phyloP scores from a whole-genome alignment of 1,284 basidiomycete genomes.

The Salmacisia buchloeana region DNA sequence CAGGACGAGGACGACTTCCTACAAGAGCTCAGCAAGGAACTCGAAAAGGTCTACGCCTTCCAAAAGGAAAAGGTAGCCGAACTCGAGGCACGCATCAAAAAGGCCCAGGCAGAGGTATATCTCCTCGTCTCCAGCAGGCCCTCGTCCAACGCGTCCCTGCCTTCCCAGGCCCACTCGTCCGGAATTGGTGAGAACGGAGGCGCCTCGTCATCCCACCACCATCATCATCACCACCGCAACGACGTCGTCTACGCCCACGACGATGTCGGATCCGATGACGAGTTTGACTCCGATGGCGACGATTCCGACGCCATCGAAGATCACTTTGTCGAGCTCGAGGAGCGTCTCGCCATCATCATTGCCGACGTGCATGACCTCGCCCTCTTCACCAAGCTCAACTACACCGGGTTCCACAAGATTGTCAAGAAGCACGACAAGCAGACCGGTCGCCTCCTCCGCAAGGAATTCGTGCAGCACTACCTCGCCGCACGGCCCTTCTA shows the following conservation, averaged over 20 bases:
- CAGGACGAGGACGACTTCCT: constrained; percentile 49
- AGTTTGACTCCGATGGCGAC: constrained; percentile 59
- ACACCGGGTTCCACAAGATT: constrained; percentile 94
- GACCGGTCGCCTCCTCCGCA: constrained; percentile 59
- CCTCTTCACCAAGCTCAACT: constrained; percentile 86
- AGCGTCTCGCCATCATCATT: constrained; percentile 89
- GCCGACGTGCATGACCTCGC: constrained; percentile 98
- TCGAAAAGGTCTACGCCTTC: constrained; percentile 94
- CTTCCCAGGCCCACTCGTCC: constrained; percentile 20
- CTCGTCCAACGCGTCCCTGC: constrained; percentile 24
- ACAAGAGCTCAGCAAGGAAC: constrained; percentile 66
- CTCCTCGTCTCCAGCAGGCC: constrained; percentile 41
- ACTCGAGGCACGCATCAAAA: constrained; percentile 45
- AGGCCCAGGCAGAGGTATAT: constrained; percentile 48
- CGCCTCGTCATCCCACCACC: neutral
- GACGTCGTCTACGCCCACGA: constrained; percentile 55
- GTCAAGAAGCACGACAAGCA: constrained; percentile 86
- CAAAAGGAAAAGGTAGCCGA: constrained; percentile 70
- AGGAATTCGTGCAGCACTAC: constrained; percentile 74
- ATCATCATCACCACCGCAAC: constrained; percentile 48
- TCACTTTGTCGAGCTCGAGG: constrained; percentile 81
- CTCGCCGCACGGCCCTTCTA: constrained; percentile 94
- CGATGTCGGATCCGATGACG: constrained; percentile 56
- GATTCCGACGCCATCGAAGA: constrained; percentile 75
- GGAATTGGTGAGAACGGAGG: neutral